Conservation (phyloP, 2,329 filamentous ascomycete species). For the Trichoderma asperellum region DNA sequence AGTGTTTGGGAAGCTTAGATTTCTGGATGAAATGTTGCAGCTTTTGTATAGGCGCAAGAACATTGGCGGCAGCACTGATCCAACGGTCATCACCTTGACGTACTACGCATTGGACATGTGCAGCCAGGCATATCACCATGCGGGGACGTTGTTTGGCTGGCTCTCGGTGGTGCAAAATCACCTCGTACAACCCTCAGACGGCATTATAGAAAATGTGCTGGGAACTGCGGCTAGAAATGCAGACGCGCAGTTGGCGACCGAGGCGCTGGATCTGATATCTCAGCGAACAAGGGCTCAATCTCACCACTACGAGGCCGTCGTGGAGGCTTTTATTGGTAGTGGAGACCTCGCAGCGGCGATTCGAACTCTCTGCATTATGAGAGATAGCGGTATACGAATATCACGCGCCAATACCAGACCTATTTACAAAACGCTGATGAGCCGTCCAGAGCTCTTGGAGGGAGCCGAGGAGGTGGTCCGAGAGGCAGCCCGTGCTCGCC, state of each 20-base stretch:
- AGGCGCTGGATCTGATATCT: constrained; percentile 62
- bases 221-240: constrained; percentile 70
- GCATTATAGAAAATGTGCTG: constrained; percentile 69
- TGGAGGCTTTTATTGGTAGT: constrained; percentile 67
- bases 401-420: constrained; percentile 65
- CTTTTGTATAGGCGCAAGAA: constrained; percentile 63
- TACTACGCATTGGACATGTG: constrained; percentile 76
- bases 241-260: constrained; percentile 69
- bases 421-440: constrained; percentile 61
- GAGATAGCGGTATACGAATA: constrained; percentile 53
- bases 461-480: constrained; percentile 62
- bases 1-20: constrained; percentile 69
- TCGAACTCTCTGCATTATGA: constrained; percentile 74
- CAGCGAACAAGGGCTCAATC: constrained; percentile 55
- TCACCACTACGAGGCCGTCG: constrained; percentile 79
- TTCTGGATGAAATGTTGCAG: constrained; percentile 75
- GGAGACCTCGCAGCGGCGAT: constrained; percentile 69
- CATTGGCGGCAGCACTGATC: constrained; percentile 41
- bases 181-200: constrained; percentile 55
- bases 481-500: constrained; percentile 46
- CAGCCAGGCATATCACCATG: constrained; percentile 64
- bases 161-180: constrained; percentile 58
- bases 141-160: constrained; percentile 74
- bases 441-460: constrained; percentile 50
- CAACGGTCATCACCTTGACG: constrained; percentile 61